Percentiles rank a stretch among this genome's conserved stretches.
Evolutionary conservation across 1,284 basidiomycete genomes (phyloP).

Genomic region (Apiotrichum sp.): DNA sequence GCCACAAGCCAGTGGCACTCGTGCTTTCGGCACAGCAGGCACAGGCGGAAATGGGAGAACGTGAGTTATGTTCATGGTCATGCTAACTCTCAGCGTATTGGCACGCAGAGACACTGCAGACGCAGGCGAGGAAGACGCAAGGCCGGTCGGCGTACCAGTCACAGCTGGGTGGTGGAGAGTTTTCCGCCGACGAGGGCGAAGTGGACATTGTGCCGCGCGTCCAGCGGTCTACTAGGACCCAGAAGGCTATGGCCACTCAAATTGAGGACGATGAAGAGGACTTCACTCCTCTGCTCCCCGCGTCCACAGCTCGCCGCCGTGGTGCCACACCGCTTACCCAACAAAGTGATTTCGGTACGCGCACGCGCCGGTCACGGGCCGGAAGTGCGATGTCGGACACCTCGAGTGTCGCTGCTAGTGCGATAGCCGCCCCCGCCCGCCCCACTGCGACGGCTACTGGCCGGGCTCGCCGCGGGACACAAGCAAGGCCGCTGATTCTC

Average conservation of each 20-base stretch:
- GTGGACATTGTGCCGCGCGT: slow-evolving; percentile 29
- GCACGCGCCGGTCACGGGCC: slow-evolving; percentile 21
- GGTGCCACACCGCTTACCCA: slow-evolving; percentile 11
- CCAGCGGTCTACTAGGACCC: slow-evolving; percentile 19
- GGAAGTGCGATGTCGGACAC: slow-evolving; percentile 26
- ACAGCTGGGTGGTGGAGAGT: background rate
- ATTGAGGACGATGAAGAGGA: slow-evolving; percentile 23
- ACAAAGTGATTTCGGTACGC: background rate
- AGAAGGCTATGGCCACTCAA: slow-evolving; percentile 15
- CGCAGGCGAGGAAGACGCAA: slow-evolving; percentile 6
- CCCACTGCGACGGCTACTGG: background rate
- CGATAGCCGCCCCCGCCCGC: slow-evolving; percentile 2
- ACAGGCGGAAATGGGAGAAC: slow-evolving; percentile 38
- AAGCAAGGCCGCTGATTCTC: slow-evolving; percentile 10
- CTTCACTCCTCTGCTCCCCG: slow-evolving; percentile 9
- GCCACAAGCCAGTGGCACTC: slow-evolving; percentile 32
- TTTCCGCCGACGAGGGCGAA: slow-evolving; percentile 26
- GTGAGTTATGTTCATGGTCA: slow-evolving; percentile 23
- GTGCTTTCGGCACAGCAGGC: slow-evolving; percentile 27
- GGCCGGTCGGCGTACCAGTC: slow-evolving; percentile 5
- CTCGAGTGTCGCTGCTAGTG: slow-evolving; percentile 14
- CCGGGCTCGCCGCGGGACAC: slow-evolving; percentile 1
- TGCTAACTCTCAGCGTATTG: slow-evolving; percentile 33
- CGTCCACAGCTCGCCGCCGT: slow-evolving; percentile 5
- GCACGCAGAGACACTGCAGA: slow-evolving; percentile 22